phyloP scores from a whole-genome alignment of 768 basidiomycete species.

The Hericium alpestre region DNA sequence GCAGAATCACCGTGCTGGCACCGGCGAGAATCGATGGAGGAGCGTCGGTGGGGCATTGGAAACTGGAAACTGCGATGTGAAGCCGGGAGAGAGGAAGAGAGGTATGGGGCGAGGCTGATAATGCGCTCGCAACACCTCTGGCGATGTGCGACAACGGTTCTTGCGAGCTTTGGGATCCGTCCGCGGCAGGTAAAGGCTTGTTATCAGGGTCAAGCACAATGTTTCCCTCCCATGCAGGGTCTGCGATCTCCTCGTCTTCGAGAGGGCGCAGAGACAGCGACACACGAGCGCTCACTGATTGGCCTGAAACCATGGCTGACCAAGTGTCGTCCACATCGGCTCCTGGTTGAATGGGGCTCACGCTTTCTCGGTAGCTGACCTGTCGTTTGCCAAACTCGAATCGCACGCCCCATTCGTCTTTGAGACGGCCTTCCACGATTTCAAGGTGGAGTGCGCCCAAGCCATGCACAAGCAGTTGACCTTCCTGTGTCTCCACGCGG shows the following conservation, averaged over 20 bases:
- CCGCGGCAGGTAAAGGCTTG: slow-evolving; percentile 40
- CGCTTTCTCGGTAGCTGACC: slow-evolving; percentile 70
- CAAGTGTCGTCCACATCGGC: slow-evolving; percentile 34
- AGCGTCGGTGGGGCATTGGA: slow-evolving; percentile 31
- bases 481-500: slow-evolving; percentile 69
- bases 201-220: slow-evolving; percentile 49
- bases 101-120: slow-evolving; percentile 74
- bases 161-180: slow-evolving; percentile 28
- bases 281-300: slow-evolving; percentile 38
- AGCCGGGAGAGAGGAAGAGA: slow-evolving; percentile 59
- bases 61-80: slow-evolving; percentile 41
- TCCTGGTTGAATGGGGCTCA: slow-evolving; percentile 20
- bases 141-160: slow-evolving; percentile 46
- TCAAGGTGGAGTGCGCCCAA: slow-evolving; percentile 84
- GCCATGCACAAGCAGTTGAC: slow-evolving; percentile 75
- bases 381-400: slow-evolving; percentile 71
- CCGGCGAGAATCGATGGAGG: slow-evolving; percentile 49
- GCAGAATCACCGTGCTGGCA: slow-evolving; percentile 54
- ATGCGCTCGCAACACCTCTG: slow-evolving; percentile 57
- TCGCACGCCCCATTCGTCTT: slow-evolving; percentile 67
- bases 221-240: slow-evolving; percentile 71
- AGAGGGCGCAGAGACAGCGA: slow-evolving; percentile 47
- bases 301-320: slow-evolving; percentile 56
- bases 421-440: slow-evolving; percentile 72
- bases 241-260: slow-evolving; percentile 43